Conservation (phyloP, 495 filamentous ascomycete genomes). For the Penicillium crystallinum region DNA sequence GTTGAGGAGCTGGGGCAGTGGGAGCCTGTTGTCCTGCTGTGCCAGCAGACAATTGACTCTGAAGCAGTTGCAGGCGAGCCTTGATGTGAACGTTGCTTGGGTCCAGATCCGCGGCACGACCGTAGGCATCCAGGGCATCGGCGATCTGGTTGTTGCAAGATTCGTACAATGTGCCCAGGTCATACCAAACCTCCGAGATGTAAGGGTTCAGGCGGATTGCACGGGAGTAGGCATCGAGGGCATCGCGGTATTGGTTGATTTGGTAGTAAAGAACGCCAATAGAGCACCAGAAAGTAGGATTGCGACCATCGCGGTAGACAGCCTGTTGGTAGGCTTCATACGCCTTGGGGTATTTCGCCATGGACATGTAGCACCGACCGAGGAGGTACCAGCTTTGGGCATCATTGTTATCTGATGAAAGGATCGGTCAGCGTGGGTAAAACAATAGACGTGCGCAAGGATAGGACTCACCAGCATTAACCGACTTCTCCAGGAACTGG, state of each 20-base stretch:
- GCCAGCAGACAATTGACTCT: conserved; percentile 68
- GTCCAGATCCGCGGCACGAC: conserved; percentile 89
- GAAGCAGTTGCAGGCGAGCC: conserved; percentile 80
- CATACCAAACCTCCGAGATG: conserved; percentile 99
- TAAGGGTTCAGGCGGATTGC: conserved; percentile 97
- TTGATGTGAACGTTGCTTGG: conserved; percentile 94
- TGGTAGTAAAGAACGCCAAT: conserved; percentile 99
- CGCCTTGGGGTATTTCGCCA: conserved; percentile 97
- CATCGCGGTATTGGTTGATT: conserved; percentile 99
- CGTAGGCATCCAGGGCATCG: conserved; percentile 94
- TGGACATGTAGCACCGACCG: conserved; percentile 98
- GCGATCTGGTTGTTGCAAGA: conserved; percentile 98
- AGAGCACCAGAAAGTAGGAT: conserved; percentile 99
- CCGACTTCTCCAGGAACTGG: conserved; percentile 95
- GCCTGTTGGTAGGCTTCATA: conserved; percentile 99
- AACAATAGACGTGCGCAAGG: neutral
- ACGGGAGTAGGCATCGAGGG: conserved; percentile 95
- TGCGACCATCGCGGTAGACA: conserved; percentile 95
- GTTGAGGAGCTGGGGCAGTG: conserved; percentile 65
- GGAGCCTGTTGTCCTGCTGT: conserved; percentile 55
- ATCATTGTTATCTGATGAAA: conserved; percentile 70
- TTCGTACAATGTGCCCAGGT: conserved; percentile 95
- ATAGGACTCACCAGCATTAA: conserved; percentile 69
- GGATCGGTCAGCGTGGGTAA: conserved; percentile 1
- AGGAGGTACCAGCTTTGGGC: conserved; percentile 99